Conservation (phyloP, 2,329 filamentous ascomycete genomes). For the Biscogniauxia sp. region DNA sequence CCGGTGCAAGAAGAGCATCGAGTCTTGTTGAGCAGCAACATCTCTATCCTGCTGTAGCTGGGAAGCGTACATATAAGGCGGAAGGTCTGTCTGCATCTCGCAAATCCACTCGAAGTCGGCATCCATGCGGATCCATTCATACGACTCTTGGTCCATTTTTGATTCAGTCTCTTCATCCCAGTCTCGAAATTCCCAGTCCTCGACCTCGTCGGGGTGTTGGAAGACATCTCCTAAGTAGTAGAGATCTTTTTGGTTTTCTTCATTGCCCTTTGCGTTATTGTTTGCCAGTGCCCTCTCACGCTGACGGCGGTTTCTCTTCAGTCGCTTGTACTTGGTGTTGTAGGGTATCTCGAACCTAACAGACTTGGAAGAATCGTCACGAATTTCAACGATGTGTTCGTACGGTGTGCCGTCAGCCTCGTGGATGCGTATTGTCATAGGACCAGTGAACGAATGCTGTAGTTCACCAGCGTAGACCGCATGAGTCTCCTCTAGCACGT, state of each 20-base stretch:
- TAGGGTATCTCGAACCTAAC: slow-evolving; percentile 92
- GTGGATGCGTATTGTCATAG: slow-evolving; percentile 97
- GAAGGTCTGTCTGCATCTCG: slow-evolving; percentile 76
- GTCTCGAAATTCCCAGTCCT: slow-evolving; percentile 80
- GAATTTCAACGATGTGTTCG: slow-evolving; percentile 95
- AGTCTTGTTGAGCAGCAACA: slow-evolving; percentile 80
- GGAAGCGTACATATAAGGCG: slow-evolving; percentile 96
- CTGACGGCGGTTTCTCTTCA: slow-evolving; percentile 76
- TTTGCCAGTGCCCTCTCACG: slow-evolving; percentile 54
- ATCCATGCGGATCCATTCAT: slow-evolving; percentile 98
- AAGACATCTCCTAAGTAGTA: slow-evolving; percentile 93
- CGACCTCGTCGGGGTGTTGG: slow-evolving; percentile 75
- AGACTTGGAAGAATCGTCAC: slow-evolving; percentile 72
- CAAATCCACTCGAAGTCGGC: slow-evolving; percentile 98
- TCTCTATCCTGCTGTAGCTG: slow-evolving; percentile 97
- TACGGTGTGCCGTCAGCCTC: slow-evolving; percentile 98
- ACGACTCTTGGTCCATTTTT: slow-evolving; percentile 92
- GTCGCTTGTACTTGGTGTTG: slow-evolving; percentile 97
- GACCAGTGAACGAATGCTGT: slow-evolving; percentile 84
- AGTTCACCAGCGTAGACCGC: slow-evolving; percentile 67
- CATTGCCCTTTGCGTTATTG: slow-evolving; percentile 38
- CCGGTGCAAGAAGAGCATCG: slow-evolving; percentile 70
- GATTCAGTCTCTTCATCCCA: slow-evolving; percentile 88
- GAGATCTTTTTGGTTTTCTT: slow-evolving; percentile 70
- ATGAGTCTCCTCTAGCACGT: slow-evolving; percentile 75